These are phyloP conservation scores for Drechmeria coniospora DNA, from an alignment of 2,329 filamentous ascomycete genomes.

Conservation along the genomic window DNA sequence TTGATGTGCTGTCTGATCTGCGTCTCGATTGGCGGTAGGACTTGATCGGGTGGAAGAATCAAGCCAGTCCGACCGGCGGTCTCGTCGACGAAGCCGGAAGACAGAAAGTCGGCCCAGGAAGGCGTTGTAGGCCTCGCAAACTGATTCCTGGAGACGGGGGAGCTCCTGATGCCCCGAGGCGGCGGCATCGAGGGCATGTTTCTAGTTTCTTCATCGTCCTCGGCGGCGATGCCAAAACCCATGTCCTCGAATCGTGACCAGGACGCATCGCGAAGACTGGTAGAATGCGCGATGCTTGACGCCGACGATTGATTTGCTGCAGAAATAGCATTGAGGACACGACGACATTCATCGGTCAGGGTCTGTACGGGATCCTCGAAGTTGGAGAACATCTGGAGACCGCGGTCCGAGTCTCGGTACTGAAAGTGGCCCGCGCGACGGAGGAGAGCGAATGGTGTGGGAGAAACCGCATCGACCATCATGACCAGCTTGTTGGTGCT, in stretches of 20 bases:
- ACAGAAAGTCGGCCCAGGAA: slow-evolving; percentile 96
- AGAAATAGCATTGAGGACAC: slow-evolving; percentile 80
- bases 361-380: slow-evolving; percentile 81
- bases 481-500: slow-evolving; percentile 83
- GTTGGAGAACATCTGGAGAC: slow-evolving; percentile 72
- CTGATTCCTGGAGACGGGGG: slow-evolving; percentile 53
- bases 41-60: slow-evolving; percentile 79
- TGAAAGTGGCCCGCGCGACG: slow-evolving; percentile 89
- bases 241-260: slow-evolving; percentile 97
- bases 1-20: slow-evolving; percentile 65
- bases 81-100: slow-evolving; percentile 76
- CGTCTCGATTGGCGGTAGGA: slow-evolving; percentile 69
- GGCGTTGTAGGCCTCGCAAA: slow-evolving; percentile 79
- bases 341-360: slow-evolving; percentile 82
- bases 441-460: slow-evolving; percentile 81
- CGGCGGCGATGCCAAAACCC: slow-evolving; percentile 65
- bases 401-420: slow-evolving; percentile 75
- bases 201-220: slow-evolving; percentile 54
- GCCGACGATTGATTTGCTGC: slow-evolving; percentile 73
- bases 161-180: slow-evolving; percentile 39
- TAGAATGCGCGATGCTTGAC: slow-evolving; percentile 54
- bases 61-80: slow-evolving; percentile 50
- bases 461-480: slow-evolving; percentile 90
- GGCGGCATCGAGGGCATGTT: slow-evolving; percentile 23
- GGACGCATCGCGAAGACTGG: slow-evolving; percentile 65